A percentile compares a stretch with the other conserved stretches of the same genome.
These are phyloP conservation scores for Orbilia oligospora DNA, from an alignment of 2,329 filamentous ascomycete genomes.

Conservation along the genomic window DNA sequence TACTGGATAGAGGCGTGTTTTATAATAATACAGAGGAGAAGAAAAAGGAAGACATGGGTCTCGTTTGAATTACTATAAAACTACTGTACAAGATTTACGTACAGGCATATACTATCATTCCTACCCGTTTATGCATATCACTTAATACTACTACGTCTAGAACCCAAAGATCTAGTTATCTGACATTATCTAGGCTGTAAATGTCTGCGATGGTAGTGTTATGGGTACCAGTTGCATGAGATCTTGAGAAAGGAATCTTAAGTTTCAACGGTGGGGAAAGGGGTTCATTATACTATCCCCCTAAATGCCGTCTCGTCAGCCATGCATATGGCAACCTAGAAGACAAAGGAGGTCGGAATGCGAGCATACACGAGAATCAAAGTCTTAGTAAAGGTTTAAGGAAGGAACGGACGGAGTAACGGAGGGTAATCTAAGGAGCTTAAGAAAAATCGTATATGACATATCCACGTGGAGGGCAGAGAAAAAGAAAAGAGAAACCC, in stretches of 20 bases:
- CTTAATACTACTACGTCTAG: too few relatives aligned
- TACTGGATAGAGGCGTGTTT: slow-evolving; percentile 15
- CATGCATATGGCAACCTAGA: background rate
- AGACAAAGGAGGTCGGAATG: background rate
- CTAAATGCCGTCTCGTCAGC: background rate
- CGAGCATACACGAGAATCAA: slow-evolving; percentile 8
- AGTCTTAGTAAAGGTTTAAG: background rate
- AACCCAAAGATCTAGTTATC: too few relatives aligned
- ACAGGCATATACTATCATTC: too few relatives aligned
- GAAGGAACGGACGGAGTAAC: background rate
- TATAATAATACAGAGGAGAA: background rate
- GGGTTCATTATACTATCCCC: slow-evolving; percentile 4
- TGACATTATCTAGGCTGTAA: too few relatives aligned
- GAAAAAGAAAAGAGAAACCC: too few relatives aligned
- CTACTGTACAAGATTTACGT: too few relatives aligned
- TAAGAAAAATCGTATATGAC: slow-evolving; percentile 14
- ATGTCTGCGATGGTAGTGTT: too few relatives aligned
- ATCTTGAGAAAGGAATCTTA: background rate
- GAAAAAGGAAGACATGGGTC: background rate
- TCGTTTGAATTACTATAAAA: background rate
- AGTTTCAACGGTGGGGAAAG: background rate
- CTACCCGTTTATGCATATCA: too few relatives aligned
- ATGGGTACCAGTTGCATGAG: too few relatives aligned
- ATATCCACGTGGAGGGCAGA: slow-evolving; percentile 9
- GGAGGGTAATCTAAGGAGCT: slow-evolving; percentile 6